Evolutionary conservation across 2,329 filamentous ascomycete genomes (phyloP).

Genomic region (Fusarium solani-melongenae): DNA sequence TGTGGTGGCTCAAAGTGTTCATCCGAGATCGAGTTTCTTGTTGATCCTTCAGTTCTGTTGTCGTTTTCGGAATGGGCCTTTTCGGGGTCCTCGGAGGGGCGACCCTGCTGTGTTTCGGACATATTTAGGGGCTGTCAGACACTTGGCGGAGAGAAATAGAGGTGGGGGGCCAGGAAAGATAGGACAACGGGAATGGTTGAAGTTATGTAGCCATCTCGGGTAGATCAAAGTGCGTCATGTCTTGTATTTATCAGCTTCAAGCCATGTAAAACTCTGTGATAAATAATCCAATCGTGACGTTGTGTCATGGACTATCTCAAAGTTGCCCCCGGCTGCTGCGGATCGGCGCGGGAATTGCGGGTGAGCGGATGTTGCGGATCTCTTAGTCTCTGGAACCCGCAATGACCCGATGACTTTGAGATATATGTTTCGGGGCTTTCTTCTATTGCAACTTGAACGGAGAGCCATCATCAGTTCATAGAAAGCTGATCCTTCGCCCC

Average conservation of each 20-base stretch:
- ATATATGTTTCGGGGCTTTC: neutral
- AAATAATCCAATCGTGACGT: neutral
- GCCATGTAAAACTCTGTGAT: neutral
- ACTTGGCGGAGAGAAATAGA: neutral
- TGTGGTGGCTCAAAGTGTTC: neutral
- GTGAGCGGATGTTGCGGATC: neutral
- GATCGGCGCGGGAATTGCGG: neutral
- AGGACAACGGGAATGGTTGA: neutral
- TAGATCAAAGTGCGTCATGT: neutral
- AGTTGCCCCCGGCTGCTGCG: neutral
- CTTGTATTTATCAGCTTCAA: neutral
- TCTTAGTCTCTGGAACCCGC: neutral
- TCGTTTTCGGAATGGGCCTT: neutral
- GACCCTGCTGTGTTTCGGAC: neutral
- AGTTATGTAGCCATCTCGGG: neutral
- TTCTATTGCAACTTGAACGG: neutral
- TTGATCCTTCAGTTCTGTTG: neutral
- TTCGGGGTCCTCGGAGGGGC: neutral
- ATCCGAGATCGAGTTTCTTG: neutral
- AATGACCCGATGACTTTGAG: neutral
- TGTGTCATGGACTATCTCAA: neutral
- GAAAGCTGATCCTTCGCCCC: too few species aligned
- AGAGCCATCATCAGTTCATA: too few species aligned
- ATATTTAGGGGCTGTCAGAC: neutral
- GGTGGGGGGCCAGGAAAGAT: too few species aligned